Conservation (phyloP, 495 filamentous ascomycete species). For the Aspergillus sclerotiicarbonarius region DNA sequence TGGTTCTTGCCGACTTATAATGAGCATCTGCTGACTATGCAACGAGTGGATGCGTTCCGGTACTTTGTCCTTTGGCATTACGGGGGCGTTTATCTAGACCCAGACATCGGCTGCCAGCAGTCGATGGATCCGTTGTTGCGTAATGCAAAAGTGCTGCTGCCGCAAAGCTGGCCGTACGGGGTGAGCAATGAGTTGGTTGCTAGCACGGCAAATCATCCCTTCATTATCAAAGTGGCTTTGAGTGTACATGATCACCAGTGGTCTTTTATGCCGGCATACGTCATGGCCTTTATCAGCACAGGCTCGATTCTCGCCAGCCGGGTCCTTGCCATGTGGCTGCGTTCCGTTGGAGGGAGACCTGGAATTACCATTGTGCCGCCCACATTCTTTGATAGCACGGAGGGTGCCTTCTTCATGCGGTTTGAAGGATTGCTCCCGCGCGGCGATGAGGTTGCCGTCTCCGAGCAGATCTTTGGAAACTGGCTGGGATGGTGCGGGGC, state of each 20-base stretch:
- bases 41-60: slow-evolving; percentile 67
- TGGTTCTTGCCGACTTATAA: slow-evolving; percentile 68
- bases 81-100: slow-evolving; percentile 70
- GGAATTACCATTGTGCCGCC: not conserved
- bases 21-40: slow-evolving; percentile 61
- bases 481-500: not conserved
- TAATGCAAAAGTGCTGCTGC: not conserved
- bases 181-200: not conserved
- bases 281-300: not conserved
- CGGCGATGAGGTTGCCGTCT: not conserved
- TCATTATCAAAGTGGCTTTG: not conserved
- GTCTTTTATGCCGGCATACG: not conserved
- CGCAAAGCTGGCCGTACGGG: not conserved
- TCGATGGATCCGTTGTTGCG: not conserved
- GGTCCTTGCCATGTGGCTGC: not conserved
- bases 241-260: not conserved
- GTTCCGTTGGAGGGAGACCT: not conserved
- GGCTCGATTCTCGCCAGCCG: not conserved
- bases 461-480: not conserved
- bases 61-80: slow-evolving; percentile 67
- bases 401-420: not conserved
- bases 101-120: slow-evolving; percentile 41
- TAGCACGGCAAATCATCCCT: not conserved
- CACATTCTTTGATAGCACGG: not conserved
- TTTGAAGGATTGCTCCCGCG: not conserved